A percentile compares a stretch with the other conserved stretches of the same genome.
phyloP scores from a whole-genome alignment of 495 filamentous ascomycete species.

The Aspergillus incahuasiensis region DNA sequence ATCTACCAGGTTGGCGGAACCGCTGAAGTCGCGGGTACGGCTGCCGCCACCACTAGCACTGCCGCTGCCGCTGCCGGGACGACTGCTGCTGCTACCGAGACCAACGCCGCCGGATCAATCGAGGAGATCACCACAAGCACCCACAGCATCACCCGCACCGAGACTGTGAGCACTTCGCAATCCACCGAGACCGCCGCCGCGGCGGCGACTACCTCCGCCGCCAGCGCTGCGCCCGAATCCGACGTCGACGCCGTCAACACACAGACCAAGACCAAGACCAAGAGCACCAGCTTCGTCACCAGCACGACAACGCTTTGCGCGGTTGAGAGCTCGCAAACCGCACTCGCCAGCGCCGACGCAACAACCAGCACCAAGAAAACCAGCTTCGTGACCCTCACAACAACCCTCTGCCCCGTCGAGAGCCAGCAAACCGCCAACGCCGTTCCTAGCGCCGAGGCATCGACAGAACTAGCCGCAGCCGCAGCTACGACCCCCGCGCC shows the following conservation, averaged over 20 bases:
- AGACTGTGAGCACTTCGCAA: background rate
- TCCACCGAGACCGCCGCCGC: background rate
- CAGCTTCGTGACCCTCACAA: background rate
- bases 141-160: background rate
- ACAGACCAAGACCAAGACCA: slow-evolving; percentile 5
- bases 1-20: slow-evolving; percentile 47
- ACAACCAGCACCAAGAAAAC: background rate
- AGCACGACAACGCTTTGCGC: slow-evolving; percentile 13
- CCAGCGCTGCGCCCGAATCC: background rate
- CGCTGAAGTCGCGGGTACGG: background rate
- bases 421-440: background rate
- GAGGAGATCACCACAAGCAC: slow-evolving; percentile 4
- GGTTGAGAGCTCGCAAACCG: slow-evolving; percentile 1
- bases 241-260: background rate
- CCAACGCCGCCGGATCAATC: background rate
- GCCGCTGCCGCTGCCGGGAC: background rate
- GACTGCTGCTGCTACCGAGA: background rate
- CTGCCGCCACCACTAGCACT: background rate
- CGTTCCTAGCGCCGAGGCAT: background rate
- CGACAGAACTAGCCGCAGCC: background rate
- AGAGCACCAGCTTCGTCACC: slow-evolving; percentile 17
- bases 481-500: background rate
- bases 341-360: background rate
- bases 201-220: background rate
- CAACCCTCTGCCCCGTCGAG: background rate